phyloP scores from a whole-genome alignment of 805 yeast species.

The Lipomyces orientalis region DNA sequence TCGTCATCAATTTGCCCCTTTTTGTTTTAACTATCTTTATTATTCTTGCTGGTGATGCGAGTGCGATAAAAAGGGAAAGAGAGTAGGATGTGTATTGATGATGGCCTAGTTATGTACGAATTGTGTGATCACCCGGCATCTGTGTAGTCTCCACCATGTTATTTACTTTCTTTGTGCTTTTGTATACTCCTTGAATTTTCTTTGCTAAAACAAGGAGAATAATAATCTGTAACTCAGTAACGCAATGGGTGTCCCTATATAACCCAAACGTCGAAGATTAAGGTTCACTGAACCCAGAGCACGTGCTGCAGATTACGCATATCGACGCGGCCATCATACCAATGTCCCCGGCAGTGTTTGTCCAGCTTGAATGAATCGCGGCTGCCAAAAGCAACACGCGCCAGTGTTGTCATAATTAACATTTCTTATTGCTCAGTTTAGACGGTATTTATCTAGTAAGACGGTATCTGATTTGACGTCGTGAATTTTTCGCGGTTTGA shows the following conservation, averaged over 20 bases:
- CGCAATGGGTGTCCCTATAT: too few species aligned
- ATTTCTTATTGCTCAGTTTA: not conserved
- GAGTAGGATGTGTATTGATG: conserved; percentile 3
- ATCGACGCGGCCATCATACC: not conserved
- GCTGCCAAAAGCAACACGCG: not conserved
- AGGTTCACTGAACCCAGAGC: not conserved
- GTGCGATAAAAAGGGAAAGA: not conserved
- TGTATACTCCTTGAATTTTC: conserved; percentile 1
- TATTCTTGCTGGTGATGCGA: not conserved
- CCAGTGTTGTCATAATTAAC: not conserved
- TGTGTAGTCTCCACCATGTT: conserved; percentile 2
- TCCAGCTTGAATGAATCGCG: not conserved
- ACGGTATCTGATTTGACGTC: not conserved
- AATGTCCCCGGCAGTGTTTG: not conserved
- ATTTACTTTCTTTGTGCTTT: conserved; percentile 6
- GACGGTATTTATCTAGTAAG: not conserved
- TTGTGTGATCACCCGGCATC: not conserved
- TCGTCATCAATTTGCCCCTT: not conserved
- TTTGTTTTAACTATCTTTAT: not conserved
- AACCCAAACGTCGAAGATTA: too few species aligned
- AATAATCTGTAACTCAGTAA: not conserved
- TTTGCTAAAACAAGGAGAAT: not conserved
- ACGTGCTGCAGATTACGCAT: not conserved
- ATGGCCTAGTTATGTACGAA: not conserved
- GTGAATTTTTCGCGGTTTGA: too few species aligned